phyloP scores from a whole-genome alignment of 805 yeast genomes.

The Hanseniaspora taiwanica region DNA sequence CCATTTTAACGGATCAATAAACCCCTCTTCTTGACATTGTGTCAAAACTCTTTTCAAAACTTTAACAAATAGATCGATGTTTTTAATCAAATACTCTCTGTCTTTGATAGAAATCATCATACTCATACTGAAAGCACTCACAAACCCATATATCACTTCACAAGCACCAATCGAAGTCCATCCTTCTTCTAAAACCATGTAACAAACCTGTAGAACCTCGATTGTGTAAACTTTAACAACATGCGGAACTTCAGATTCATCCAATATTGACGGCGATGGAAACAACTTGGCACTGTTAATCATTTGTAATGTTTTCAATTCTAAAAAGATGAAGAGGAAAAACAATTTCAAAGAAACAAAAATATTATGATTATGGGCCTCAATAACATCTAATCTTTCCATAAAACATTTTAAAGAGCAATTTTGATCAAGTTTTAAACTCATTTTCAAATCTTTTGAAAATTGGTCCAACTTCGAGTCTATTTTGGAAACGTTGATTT shows the following conservation, averaged over 20 bases:
- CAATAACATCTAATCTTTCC: not conserved
- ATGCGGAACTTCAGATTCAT: too few relatives aligned
- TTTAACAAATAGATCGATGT: constrained; percentile 1
- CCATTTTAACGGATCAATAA: constrained; percentile 6
- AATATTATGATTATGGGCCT: not conserved
- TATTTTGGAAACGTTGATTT: not conserved
- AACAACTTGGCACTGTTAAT: not conserved
- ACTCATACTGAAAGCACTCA: not conserved
- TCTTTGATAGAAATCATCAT: constrained; percentile 1
- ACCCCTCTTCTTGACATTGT: not conserved
- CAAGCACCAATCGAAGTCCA: not conserved
- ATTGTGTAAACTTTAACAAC: too few relatives aligned
- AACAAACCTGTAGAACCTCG: too few relatives aligned
- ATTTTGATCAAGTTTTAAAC: not conserved
- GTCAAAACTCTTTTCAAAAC: not conserved
- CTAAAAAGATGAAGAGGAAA: not conserved
- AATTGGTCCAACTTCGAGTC: not conserved
- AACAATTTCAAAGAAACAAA: not conserved
- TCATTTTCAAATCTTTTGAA: not conserved
- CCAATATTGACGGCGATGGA: not conserved
- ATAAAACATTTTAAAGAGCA: not conserved
- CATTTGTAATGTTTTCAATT: not conserved
- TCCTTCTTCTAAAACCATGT: not conserved
- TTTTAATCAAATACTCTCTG: constrained; percentile 1
- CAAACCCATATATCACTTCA: not conserved